Conservation (phyloP, 116 monocot genomes). For the Trichopus zeylanicus region DNA sequence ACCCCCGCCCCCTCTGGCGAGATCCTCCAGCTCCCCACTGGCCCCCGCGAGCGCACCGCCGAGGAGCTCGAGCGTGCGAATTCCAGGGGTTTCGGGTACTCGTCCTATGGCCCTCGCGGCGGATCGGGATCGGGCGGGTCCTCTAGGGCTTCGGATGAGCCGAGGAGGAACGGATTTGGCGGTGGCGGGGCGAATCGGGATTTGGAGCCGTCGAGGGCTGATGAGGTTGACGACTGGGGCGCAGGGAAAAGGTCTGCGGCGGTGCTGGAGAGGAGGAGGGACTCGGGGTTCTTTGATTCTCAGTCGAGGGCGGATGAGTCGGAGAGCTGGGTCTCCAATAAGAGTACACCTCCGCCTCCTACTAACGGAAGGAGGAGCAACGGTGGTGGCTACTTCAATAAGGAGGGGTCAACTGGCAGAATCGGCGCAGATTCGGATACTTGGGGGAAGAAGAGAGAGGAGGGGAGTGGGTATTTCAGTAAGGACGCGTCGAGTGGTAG, state of each 20-base stretch:
- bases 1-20: constrained; percentile 23
- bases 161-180: constrained; percentile 20
- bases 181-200: constrained; percentile 18
- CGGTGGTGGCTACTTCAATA: constrained; percentile 31
- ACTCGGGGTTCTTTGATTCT: constrained; percentile 24
- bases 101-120: constrained; percentile 16
- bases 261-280: constrained; percentile 16
- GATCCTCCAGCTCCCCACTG: constrained; percentile 59
- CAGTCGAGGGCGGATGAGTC: constrained; percentile 53
- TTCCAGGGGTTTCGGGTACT: constrained; percentile 42
- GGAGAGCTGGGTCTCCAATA: constrained; percentile 58
- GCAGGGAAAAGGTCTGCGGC: constrained; percentile 46
- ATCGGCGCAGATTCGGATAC: constrained; percentile 27
- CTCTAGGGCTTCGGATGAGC: constrained; percentile 40
- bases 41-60: constrained; percentile 80
- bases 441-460: constrained; percentile 35
- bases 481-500: constrained; percentile 24
- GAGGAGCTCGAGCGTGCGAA: constrained; percentile 66
- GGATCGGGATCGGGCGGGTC: constrained; percentile 19
- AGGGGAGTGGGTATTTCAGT: constrained; percentile 13
- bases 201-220: constrained; percentile 67
- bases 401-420: constrained; percentile 20
- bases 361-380: constrained; percentile 23
- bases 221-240: constrained; percentile 88
- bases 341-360: constrained; percentile 12